Conservation (phyloP, 345 rosid genomes). For the Gossypium anomalum region DNA sequence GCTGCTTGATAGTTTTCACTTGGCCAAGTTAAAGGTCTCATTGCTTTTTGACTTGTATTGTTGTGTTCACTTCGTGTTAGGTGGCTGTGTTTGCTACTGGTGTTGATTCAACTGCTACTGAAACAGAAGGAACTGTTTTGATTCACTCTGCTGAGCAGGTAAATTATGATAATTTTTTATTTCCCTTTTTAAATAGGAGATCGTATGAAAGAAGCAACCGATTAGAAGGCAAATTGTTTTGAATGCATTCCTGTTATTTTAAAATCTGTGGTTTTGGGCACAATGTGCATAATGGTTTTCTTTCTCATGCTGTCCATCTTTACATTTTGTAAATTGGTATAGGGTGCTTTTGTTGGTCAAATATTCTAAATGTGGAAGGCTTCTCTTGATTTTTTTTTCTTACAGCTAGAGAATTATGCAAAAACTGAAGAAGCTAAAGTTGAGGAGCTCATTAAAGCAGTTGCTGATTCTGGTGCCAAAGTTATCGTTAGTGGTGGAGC, state of each 20-base stretch:
- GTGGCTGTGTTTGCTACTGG: slow-evolving; percentile 97
- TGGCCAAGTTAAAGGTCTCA: not conserved
- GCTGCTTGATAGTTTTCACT: not conserved
- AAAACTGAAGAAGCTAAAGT: slow-evolving; percentile 97
- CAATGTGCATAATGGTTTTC: not conserved
- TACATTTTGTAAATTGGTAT: not conserved
- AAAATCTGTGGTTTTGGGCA: not conserved
- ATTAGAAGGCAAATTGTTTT: too few species aligned
- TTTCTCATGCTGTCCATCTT: not conserved
- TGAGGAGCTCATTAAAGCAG: slow-evolving; percentile 90
- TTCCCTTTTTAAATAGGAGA: not conserved
- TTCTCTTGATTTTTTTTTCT: not conserved
- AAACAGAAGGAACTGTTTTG: slow-evolving; percentile 95
- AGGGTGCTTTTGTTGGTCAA: not conserved
- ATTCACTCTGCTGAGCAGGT: slow-evolving; percentile 95
- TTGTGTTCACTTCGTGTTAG: slow-evolving; percentile 27
- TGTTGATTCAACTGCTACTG: slow-evolving; percentile 97
- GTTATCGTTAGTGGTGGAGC: slow-evolving; percentile 94
- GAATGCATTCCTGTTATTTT: not conserved
- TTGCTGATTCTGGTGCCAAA: slow-evolving; percentile 93
- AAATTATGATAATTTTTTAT: not conserved
- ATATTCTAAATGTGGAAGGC: not conserved
- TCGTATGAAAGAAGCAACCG: too few species aligned
- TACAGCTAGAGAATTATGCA: slow-evolving; percentile 90
- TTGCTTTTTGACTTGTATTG: not conserved